Evolutionary conservation across 495 filamentous ascomycete genomes (phyloP).

Genomic region (Tuber borchii): DNA sequence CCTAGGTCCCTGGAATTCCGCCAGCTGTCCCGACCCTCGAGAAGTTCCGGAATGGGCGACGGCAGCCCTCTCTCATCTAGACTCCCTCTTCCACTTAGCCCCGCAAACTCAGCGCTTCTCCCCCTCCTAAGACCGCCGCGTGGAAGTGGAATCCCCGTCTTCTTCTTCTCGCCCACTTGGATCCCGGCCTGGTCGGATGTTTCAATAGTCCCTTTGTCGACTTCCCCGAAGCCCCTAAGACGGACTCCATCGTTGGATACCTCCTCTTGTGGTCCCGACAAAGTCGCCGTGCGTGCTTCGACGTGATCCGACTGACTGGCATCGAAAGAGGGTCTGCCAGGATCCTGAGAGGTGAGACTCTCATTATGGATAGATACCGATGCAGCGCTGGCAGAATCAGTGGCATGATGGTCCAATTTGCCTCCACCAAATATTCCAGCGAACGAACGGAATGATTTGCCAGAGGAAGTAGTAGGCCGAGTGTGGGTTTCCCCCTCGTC

Average conservation of each 20-base stretch:
- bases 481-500: neutral
- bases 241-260: neutral
- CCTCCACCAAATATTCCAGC: neutral
- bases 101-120: neutral
- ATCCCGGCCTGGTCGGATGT: neutral
- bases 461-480: neutral
- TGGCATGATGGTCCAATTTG: neutral
- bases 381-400: neutral
- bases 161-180: slow-evolving; percentile 6
- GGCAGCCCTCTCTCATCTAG: neutral
- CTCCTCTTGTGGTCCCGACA: neutral
- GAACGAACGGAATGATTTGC: neutral
- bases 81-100: neutral
- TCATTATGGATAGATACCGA: neutral
- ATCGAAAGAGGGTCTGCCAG: slow-evolving; percentile 11
- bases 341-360: neutral
- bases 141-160: slow-evolving; percentile 3
- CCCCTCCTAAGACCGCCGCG: neutral
- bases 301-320: slow-evolving; percentile 10
- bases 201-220: neutral
- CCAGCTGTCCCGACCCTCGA: neutral
- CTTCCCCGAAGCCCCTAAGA: neutral
- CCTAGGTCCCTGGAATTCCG: neutral
- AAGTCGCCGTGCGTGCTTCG: slow-evolving; percentile 10
- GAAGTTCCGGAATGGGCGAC: neutral